phyloP scores from a whole-genome alignment of 305 asterid species.

The Solanum aculeatissimum region DNA sequence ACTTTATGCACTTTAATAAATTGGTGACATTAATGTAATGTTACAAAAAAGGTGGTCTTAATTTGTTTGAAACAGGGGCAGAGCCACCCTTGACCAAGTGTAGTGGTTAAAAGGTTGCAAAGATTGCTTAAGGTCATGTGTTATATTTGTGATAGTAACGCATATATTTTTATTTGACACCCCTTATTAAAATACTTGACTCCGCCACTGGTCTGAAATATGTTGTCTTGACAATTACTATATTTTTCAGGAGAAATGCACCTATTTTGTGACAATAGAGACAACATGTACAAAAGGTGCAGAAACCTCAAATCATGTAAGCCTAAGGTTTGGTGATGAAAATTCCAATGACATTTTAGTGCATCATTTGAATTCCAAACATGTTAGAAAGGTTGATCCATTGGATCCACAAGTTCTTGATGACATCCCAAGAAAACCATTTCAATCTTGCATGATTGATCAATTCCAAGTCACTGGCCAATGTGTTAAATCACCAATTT shows the following conservation, averaged over 20 bases:
- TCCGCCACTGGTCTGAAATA: neutral
- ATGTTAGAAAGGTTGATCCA: conserved; percentile 31
- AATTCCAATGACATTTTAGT: conserved; percentile 29
- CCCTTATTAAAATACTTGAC: too few relatives aligned
- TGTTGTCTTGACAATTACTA: neutral
- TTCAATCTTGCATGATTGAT: conserved; percentile 35
- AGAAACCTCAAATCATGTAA: conserved; percentile 25
- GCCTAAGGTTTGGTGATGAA: conserved; percentile 38
- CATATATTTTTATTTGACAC: too few relatives aligned
- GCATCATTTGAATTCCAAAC: conserved; percentile 28
- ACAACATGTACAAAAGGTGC: conserved; percentile 34
- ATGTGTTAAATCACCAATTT: conserved; percentile 30
- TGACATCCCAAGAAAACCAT: conserved; percentile 32
- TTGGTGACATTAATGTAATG: too few relatives aligned
- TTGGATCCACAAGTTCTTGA: conserved; percentile 34
- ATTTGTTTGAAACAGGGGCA: too few relatives aligned
- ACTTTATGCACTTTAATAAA: too few relatives aligned
- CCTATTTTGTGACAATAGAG: conserved; percentile 22
- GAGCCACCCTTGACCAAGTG: too few relatives aligned
- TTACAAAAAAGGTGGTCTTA: neutral
- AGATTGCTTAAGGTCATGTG: too few relatives aligned
- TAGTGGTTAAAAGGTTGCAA: too few relatives aligned
- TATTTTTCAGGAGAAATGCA: conserved; percentile 15
- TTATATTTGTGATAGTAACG: too few relatives aligned
- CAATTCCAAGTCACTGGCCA: conserved; percentile 22